Evolutionary conservation across 1,284 basidiomycete species (phyloP).

Genomic region (Vanrija sp.): DNA sequence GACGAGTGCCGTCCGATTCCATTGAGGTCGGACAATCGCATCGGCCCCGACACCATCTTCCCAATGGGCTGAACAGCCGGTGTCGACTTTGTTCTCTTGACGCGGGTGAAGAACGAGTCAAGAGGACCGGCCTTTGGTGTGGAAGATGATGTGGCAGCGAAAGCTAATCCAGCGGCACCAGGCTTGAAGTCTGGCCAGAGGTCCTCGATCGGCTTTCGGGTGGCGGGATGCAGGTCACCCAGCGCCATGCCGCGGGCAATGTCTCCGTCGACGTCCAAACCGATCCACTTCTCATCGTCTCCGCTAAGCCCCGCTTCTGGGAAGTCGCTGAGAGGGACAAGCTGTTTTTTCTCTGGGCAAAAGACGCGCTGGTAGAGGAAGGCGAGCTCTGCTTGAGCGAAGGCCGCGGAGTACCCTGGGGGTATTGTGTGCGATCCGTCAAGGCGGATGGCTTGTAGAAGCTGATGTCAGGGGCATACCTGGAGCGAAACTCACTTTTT

Average conservation of each 20-base stretch:
- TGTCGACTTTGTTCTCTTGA: slow-evolving; percentile 19
- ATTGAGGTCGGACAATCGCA: slow-evolving; percentile 34
- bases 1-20: background rate
- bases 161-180: slow-evolving; percentile 6
- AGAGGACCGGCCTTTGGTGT: slow-evolving; percentile 25
- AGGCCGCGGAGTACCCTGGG: slow-evolving; percentile 65
- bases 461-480: slow-evolving; percentile 24
- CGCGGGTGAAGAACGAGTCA: slow-evolving; percentile 40
- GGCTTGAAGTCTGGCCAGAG: slow-evolving; percentile 63
- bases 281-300: slow-evolving; percentile 68
- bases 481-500: slow-evolving; percentile 57
- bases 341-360: slow-evolving; percentile 62
- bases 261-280: slow-evolving; percentile 53
- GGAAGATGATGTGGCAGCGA: slow-evolving; percentile 1
- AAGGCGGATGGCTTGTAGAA: slow-evolving; percentile 67
- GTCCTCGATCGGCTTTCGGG: slow-evolving; percentile 67
- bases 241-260: slow-evolving; percentile 60
- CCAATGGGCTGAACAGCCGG: slow-evolving; percentile 36
- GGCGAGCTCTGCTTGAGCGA: slow-evolving; percentile 76
- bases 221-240: slow-evolving; percentile 76
- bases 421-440: slow-evolving; percentile 86
- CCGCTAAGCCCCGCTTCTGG: slow-evolving; percentile 56
- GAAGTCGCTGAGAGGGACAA: slow-evolving; percentile 67
- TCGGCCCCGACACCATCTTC: slow-evolving; percentile 28
- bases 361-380: slow-evolving; percentile 94